Evolutionary conservation across 2,329 filamentous ascomycete genomes (phyloP).

Genomic region (Diplodia corticola): DNA sequence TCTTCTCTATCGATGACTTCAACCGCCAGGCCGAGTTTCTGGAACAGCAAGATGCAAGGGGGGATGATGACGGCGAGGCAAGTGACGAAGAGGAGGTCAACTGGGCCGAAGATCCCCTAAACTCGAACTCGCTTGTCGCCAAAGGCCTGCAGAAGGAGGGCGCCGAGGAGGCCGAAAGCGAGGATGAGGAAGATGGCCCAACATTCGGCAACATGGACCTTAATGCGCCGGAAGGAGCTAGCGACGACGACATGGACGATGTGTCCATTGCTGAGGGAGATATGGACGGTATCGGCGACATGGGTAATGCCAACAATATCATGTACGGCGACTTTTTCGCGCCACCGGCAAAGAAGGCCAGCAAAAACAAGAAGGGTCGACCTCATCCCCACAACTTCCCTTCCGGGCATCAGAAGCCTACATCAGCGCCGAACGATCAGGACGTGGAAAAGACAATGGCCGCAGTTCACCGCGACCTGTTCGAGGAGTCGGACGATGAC

Average conservation of each 20-base stretch:
- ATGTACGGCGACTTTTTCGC: slow-evolving; percentile 94
- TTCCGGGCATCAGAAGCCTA: slow-evolving; percentile 38
- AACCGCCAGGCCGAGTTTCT: slow-evolving; percentile 90
- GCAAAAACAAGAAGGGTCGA: slow-evolving; percentile 53
- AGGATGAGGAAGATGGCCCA: slow-evolving; percentile 73
- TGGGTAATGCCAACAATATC: slow-evolving; percentile 79
- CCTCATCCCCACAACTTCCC: slow-evolving; percentile 57
- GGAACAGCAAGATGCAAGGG: slow-evolving; percentile 79
- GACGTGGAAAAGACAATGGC: slow-evolving; percentile 83
- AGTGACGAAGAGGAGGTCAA: slow-evolving; percentile 86
- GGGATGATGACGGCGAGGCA: slow-evolving; percentile 70
- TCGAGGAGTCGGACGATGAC: slow-evolving; percentile 68
- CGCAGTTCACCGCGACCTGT: slow-evolving; percentile 84
- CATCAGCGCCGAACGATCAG: slow-evolving; percentile 47
- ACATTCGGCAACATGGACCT: slow-evolving; percentile 81
- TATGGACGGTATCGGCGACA: slow-evolving; percentile 52
- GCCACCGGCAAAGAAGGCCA: slow-evolving; percentile 72
- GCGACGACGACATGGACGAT: slow-evolving; percentile 61
- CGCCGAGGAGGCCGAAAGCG: slow-evolving; percentile 56
- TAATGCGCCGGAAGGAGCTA: slow-evolving; percentile 69
- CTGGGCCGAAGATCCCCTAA: slow-evolving; percentile 78
- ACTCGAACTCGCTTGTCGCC: slow-evolving; percentile 30
- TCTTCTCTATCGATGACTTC: slow-evolving; percentile 97
- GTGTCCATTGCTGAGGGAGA: slow-evolving; percentile 58
- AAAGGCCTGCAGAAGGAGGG: slow-evolving; percentile 38